Evolutionary conservation across 768 basidiomycete species (phyloP).

Genomic region (Leccinum ochraceum): DNA sequence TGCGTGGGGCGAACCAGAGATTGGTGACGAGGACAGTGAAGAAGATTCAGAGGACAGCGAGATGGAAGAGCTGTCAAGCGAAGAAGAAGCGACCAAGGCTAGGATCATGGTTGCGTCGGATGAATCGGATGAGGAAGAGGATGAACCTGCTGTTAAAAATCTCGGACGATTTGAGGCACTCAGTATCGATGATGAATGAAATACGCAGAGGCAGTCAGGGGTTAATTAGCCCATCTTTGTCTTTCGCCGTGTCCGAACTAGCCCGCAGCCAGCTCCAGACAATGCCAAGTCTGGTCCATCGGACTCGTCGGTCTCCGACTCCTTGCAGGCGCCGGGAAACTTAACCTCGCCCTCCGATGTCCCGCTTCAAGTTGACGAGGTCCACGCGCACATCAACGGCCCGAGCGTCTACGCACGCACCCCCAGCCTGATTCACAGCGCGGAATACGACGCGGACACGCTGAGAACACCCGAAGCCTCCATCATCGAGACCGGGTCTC

Average conservation of each 20-base stretch:
- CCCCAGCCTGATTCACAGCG: constrained; percentile 19
- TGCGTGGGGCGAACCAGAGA: constrained; percentile 7
- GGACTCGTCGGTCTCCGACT: constrained; percentile 20
- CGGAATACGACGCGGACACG: constrained; percentile 12
- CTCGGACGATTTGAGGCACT: constrained; percentile 36
- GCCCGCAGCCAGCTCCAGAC: not conserved
- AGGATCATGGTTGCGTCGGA: constrained; percentile 8
- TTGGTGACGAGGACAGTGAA: constrained; percentile 34
- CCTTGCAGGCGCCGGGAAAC: constrained; percentile 9
- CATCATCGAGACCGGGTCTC: not conserved
- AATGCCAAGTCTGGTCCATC: constrained; percentile 10
- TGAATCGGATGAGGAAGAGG: constrained; percentile 22
- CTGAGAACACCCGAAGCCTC: constrained; percentile 11
- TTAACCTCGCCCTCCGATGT: constrained; percentile 21
- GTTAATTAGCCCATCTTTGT: constrained; percentile 12
- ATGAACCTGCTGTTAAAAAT: not conserved
- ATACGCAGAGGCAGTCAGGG: constrained; percentile 15
- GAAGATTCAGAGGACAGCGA: constrained; percentile 22
- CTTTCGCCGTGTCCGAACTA: constrained; percentile 25
- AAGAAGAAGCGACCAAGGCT: constrained; percentile 6
- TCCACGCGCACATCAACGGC: constrained; percentile 27
- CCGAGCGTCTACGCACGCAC: constrained; percentile 24
- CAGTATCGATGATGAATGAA: constrained; percentile 19
- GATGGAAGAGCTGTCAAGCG: constrained; percentile 13
- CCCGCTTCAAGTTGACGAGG: constrained; percentile 20